A percentile compares a stretch with the other conserved stretches of the same genome.
These are phyloP conservation scores for Solanum sejunctum DNA, from an alignment of 257 asterid species.

Conservation along the genomic window DNA sequence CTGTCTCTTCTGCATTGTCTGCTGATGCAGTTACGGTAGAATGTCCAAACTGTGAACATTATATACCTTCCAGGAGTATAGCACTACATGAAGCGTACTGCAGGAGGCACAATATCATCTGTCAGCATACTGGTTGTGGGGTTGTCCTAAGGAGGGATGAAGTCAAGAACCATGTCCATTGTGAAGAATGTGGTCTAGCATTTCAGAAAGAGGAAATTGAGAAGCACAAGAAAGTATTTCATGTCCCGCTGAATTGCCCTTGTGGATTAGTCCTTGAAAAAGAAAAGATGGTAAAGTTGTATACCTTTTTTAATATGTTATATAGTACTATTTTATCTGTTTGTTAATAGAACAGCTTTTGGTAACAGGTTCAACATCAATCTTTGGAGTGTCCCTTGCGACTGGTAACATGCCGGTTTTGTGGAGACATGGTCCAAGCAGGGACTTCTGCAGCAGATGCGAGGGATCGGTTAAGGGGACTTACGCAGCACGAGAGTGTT, in stretches of 20 bases:
- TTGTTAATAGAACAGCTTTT: neutral
- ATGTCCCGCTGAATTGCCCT: constrained; percentile 82
- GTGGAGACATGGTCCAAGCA: constrained; percentile 99
- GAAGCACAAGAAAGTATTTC: constrained; percentile 92
- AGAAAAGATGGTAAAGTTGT: constrained; percentile 64
- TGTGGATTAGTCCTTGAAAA: constrained; percentile 86
- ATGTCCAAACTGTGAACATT: constrained; percentile 72
- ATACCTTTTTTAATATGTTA: neutral
- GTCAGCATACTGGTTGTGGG: constrained; percentile 72
- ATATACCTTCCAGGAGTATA: constrained; percentile 63
- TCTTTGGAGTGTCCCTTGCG: constrained; percentile 65
- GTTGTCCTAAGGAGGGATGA: constrained; percentile 78
- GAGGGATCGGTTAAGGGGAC: constrained; percentile 75
- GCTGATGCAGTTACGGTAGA: constrained; percentile 49
- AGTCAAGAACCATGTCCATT: constrained; percentile 68
- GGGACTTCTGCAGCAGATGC: constrained; percentile 69
- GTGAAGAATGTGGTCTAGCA: constrained; percentile 76
- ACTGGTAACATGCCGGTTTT: constrained; percentile 67
- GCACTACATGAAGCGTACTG: constrained; percentile 86
- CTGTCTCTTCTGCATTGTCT: constrained; percentile 26
- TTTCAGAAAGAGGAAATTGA: constrained; percentile 72
- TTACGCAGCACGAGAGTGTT: constrained; percentile 74
- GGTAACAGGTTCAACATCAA: constrained; percentile 73
- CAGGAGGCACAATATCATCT: constrained; percentile 62
- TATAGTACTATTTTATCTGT: neutral